phyloP scores from a whole-genome alignment of 805 yeast genomes.

The Maudiozyma barnettii region DNA sequence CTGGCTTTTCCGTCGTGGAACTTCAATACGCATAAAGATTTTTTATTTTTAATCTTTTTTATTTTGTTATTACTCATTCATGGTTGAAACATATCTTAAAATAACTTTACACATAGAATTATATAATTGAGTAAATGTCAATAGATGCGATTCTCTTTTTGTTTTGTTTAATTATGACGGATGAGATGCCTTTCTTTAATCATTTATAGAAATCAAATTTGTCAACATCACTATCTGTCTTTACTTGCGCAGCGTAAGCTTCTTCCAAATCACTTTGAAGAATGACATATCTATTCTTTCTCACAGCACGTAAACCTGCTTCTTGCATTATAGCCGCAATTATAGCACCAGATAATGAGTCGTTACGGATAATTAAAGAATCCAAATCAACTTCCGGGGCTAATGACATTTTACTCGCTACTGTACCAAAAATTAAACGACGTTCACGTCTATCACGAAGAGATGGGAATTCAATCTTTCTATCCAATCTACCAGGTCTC shows the following conservation, averaged over 20 bases:
- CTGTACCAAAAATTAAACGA: slow-evolving; percentile 88
- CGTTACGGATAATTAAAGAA: slow-evolving; percentile 88
- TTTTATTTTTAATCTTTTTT: too few species aligned
- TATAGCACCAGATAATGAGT: slow-evolving; percentile 92
- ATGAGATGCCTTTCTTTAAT: neutral
- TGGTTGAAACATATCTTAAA: too few species aligned
- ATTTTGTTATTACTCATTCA: too few species aligned
- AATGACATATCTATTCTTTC: slow-evolving; percentile 95
- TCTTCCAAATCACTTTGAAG: slow-evolving; percentile 94
- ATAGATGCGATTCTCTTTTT: neutral
- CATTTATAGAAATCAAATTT: slow-evolving; percentile 95
- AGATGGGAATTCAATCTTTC: slow-evolving; percentile 96
- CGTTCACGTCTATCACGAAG: slow-evolving; percentile 96
- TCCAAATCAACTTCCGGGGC: slow-evolving; percentile 98
- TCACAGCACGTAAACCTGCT: slow-evolving; percentile 96
- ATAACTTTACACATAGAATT: too few species aligned
- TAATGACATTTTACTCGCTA: slow-evolving; percentile 93
- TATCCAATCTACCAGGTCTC: slow-evolving; percentile 96
- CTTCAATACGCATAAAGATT: neutral
- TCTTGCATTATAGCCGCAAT: slow-evolving; percentile 99
- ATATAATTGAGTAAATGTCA: neutral
- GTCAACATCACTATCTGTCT: slow-evolving; percentile 89
- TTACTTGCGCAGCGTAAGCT: slow-evolving; percentile 94
- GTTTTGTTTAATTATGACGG: neutral
- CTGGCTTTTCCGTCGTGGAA: slow-evolving; percentile 54